Evolutionary conservation across 2,329 filamentous ascomycete species (phyloP), one percentile per base, ranked within the genome.

Genomic region (Phyllosticta paracitricarpa): DNA sequence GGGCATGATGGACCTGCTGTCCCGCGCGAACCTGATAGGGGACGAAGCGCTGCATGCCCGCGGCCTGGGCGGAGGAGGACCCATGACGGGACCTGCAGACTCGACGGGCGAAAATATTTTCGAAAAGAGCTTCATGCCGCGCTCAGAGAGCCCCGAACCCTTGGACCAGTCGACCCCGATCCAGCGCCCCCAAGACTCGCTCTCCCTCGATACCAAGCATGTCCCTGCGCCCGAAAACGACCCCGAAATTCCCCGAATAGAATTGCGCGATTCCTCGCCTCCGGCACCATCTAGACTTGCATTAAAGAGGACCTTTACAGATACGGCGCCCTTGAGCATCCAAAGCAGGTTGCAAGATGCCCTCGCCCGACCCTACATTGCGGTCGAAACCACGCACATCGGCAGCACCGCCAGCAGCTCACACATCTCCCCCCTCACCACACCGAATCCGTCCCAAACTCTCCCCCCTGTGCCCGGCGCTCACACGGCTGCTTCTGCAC

Each of bases 271-370:
- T 40, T 61, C 70, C 7, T 63, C 62, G 25, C 67, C 67, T 12
- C 69, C 69, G 3, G 64, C 67, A 60, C 85, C 84, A 58, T 89
- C 82, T 30, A 52, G 61, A 22, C 22, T 57, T 51, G 60, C 60
- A 63, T 75, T 97, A 64, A 95, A 92, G 76, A 85, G 93, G 69
- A 96, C 93, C 19, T 88, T 89, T 75, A 97, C 93, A 17, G 93
- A 97, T 73, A 84, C 89, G 24, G 83, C 84, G 58, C 83, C 89
- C 19, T 81, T 89, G 28, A 85, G 85, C 19, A 77, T 95, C 65
- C 89, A 95, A 73, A 87, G 88, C 68, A 93, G 88, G 75, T 84
- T 97, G 54, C 84, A 93, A 68, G 92, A 97, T 69, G 87, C 88
- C 57, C 80, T 97, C 74, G 86, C 91, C 25, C 87, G 92, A 71